Conservation (phyloP, 345 rosid genomes). For the Sisymbrium altissimum region DNA sequence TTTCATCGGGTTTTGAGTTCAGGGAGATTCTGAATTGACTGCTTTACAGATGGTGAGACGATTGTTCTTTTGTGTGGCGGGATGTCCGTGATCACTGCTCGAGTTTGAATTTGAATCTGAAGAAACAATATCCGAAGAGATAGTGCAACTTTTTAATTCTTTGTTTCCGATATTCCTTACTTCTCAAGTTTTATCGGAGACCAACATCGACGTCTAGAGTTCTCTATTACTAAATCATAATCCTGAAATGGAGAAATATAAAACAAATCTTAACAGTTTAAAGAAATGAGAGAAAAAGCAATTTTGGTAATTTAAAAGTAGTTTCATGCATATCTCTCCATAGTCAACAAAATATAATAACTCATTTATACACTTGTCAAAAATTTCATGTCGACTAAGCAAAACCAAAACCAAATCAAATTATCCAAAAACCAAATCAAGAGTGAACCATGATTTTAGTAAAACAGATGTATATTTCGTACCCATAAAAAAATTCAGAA, state of each 20-base stretch:
- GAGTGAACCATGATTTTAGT: background rate
- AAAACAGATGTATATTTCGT: too few species aligned
- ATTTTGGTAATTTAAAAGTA: background rate
- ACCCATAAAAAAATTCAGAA: too few species aligned
- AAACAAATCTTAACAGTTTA: background rate
- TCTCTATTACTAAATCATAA: background rate
- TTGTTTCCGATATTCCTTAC: too few species aligned
- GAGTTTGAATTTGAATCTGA: slow-evolving; percentile 17
- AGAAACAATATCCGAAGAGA: slow-evolving; percentile 4
- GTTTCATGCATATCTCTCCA: slow-evolving; percentile 3
- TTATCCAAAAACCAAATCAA: background rate
- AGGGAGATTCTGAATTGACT: background rate
- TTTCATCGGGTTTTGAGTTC: background rate
- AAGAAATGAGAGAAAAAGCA: background rate
- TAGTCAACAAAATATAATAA: background rate
- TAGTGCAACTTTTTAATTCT: background rate
- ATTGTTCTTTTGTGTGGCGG: background rate
- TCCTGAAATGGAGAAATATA: background rate
- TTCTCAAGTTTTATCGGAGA: too few species aligned
- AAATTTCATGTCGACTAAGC: background rate
- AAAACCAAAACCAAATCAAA: background rate
- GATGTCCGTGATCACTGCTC: background rate
- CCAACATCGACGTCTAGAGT: too few species aligned
- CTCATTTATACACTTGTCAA: slow-evolving; percentile 10
- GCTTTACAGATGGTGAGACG: background rate